Conservation (phyloP, 192 early-diverging fungal species). For the Backusella liffmaniae region DNA sequence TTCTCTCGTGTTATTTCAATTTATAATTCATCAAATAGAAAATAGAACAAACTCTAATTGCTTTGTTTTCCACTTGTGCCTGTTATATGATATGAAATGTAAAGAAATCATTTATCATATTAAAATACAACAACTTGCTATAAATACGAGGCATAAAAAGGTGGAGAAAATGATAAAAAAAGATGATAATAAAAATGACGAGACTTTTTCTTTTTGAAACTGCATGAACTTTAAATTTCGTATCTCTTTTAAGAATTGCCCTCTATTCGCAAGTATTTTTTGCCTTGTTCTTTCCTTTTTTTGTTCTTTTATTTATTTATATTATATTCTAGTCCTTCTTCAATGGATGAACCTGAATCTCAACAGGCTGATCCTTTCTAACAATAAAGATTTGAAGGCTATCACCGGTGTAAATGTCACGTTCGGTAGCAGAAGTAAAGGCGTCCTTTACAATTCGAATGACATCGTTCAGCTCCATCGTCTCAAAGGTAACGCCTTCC, state of each 20-base stretch:
- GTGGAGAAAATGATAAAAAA: too few species aligned
- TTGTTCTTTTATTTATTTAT: not conserved
- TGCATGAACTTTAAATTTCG: not conserved
- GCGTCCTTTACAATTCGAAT: constrained; percentile 88
- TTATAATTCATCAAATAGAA: not conserved
- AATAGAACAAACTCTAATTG: not conserved
- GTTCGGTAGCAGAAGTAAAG: constrained; percentile 95
- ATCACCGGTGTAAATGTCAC: constrained; percentile 99
- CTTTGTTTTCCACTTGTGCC: not conserved
- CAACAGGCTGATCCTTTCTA: constrained; percentile 66
- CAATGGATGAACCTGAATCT: constrained; percentile 70
- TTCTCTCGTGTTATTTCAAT: not conserved
- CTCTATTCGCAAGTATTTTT: too few species aligned
- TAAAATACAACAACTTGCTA: too few species aligned
- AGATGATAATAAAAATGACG: not conserved
- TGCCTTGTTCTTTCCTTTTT: constrained; percentile 63
- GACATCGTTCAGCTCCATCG: constrained; percentile 60
- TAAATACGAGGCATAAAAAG: too few species aligned
- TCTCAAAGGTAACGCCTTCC: constrained; percentile 34
- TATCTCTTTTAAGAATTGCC: not conserved
- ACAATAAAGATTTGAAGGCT: constrained; percentile 90
- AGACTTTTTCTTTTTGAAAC: not conserved
- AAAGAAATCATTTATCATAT: not conserved
- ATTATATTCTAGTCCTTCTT: constrained; percentile 68
- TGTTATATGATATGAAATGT: too few species aligned